Base-by-base conservation (phyloP, 148 eudicot species). In the Rhododendron ferrugineum region DNA sequence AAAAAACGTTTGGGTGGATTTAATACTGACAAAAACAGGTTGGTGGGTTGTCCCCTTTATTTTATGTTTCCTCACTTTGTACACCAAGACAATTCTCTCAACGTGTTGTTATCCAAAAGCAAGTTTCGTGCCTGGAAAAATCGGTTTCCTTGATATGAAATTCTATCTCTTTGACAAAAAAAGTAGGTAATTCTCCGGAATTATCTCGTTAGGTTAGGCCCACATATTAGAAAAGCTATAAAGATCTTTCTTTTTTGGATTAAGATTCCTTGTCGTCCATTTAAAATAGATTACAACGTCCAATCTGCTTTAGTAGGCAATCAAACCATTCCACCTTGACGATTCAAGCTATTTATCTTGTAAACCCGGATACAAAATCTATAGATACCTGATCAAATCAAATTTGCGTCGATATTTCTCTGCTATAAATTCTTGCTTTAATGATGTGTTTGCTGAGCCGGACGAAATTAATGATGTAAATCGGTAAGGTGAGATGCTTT, bases 21-120 rank as follows among this genome's bases (percentile, higher is more conserved):
- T 6, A 40, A 40, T 40, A 30, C 49, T 6, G 64, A 6, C 23
- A 18, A 44, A 49, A 8, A 36, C 23, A 36, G 79, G 78, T 80
- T 28, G 83, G 79, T 80, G 84, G 5, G 64, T 23, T 80, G 78
- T 34, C 83, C 86, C 78, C 49, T 62, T 47, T 72, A 68, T 72
- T 49, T 81, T 36, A 16, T 18, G 37, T 36, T 85, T 68, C 20
- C 42, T 8, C n/a, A 6, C n/a, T 30, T 64, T 22, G 56, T 37
- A 34, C 58, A 15, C 56, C 75, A 28, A 26, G 30, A 74, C 84
- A 86, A 44, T 66, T 82, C 58, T 50, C 22, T 84, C 28, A 77
- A 85, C 75, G 40, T 5, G 28, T 20, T 28, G 70, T 54, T 28
- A 37, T 20, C 34, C 15, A 82, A 18, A 82, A 15, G 42, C 16